Conservation (phyloP, 1,139 yeast species). For the Suhomyces yuchorum region DNA sequence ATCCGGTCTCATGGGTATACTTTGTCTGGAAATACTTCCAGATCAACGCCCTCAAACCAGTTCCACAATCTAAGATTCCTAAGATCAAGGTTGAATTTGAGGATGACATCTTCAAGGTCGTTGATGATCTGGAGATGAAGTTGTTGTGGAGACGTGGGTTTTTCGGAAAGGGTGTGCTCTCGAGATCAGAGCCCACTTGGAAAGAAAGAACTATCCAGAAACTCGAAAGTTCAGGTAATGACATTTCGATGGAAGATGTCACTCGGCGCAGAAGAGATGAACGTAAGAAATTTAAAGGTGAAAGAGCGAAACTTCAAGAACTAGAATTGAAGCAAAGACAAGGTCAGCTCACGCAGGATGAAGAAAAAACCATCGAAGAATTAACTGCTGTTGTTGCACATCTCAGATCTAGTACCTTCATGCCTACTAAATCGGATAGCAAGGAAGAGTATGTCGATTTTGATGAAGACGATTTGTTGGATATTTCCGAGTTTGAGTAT, state of each 20-base stretch:
- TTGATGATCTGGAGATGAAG: conserved; percentile 50
- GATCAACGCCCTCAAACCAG: conserved; percentile 25
- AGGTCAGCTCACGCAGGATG: conserved; percentile 27
- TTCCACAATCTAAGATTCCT: conserved; percentile 28
- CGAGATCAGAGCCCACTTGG: conserved; percentile 96
- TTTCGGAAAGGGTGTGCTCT: conserved; percentile 88
- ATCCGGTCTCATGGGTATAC: conserved; percentile 61
- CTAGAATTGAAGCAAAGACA: conserved; percentile 34
- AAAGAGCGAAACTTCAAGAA: conserved; percentile 43
- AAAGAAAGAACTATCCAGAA: conserved; percentile 56
- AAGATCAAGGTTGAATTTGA: conserved; percentile 29
- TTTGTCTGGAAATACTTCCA: conserved; percentile 39
- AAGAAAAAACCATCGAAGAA: conserved; percentile 27
- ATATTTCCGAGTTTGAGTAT: conserved; percentile 52
- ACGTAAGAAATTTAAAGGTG: conserved; percentile 69
- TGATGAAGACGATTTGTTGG: not conserved
- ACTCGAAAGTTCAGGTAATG: conserved; percentile 32
- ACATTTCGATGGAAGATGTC: conserved; percentile 58
- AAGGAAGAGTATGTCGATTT: not conserved
- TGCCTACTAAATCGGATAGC: not conserved
- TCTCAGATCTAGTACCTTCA: conserved; percentile 7
- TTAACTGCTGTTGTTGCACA: conserved; percentile 23
- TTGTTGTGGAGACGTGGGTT: conserved; percentile 83
- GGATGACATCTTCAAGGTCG: conserved; percentile 47
- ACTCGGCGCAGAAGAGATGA: conserved; percentile 74